Base-by-base conservation (phyloP, 2,329 filamentous ascomycete species). In the Fusarium falciforme region DNA sequence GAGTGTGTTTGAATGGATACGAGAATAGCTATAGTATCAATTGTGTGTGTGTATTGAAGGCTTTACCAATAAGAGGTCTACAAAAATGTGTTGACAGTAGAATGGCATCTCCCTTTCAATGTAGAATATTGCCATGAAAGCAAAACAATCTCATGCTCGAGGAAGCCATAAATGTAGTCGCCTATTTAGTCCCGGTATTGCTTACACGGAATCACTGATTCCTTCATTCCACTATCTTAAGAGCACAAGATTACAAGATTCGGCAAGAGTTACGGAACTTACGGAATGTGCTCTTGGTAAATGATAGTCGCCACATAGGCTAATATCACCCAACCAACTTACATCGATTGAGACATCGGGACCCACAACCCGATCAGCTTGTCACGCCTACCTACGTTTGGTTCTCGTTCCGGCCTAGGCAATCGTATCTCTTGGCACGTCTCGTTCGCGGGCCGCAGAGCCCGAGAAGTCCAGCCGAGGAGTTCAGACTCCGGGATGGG, bases 361-460 rank as follows among this genome's bases (percentile, higher is more conserved):
- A 47, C 14, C 42, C 42, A 47, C 42, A 47, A 47, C 42, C 42
- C 42, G 42, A 47, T 47, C 42, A 47, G 42, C 22, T 47, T 25
- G 42, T 40, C 20, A 25, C 5, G 7, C 14, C 22, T 47, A 16
- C 7, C 29, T 4, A 31, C 29, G 2, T 31, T 9, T 25, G 25
- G 22, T 17, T 5, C 14, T 47, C 42, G 14, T 47, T 25, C 22
- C 14, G 42, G 22, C 22, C 42, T 16, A 10, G 42, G 22, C 7
- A 10, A 47, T 47, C 42, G 16, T 44, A 25, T 47, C 22, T 47
- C 42, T 47, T 47, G 42, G 14, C 16, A 1, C 14, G 5, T 25
- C 14, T 17, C 6, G 22, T 47, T 47, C 22, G 9, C 42, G 42
- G 42, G 10, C 22, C 42, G 22, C 22, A 16, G 14, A 14, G 42